Conservation (phyloP, 139 green algal genomes). For the Edaphochlamys debaryana region DNA sequence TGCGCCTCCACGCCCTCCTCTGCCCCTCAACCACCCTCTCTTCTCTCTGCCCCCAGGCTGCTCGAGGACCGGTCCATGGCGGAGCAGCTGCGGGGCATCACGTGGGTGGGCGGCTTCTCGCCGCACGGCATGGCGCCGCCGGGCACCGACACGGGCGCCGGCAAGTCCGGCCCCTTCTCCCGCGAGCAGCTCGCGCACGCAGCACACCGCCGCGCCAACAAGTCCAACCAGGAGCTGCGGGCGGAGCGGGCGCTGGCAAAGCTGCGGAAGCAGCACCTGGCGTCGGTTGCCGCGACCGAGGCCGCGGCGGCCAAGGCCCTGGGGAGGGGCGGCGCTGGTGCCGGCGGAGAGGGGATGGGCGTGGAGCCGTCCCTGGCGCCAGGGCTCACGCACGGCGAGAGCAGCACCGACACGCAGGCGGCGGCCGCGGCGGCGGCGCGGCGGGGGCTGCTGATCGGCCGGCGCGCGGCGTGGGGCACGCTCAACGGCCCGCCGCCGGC, state of each 20-base stretch:
- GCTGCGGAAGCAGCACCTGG: background rate
- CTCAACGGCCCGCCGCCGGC: background rate
- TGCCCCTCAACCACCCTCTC: no score
- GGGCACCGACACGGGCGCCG: slow-evolving; percentile 3
- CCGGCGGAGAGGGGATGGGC: background rate
- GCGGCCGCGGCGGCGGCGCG: background rate
- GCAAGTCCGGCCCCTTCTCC: slow-evolving; percentile 9
- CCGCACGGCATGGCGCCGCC: background rate
- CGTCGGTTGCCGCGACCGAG: no score
- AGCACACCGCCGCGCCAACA: background rate
- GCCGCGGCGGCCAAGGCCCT: no score
- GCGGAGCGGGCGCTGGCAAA: background rate
- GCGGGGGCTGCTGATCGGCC: background rate
- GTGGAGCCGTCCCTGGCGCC: background rate
- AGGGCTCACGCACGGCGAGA: background rate
- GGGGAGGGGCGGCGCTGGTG: background rate
- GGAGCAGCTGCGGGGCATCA: slow-evolving; percentile 46
- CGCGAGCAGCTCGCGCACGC: background rate
- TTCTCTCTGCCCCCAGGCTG: slow-evolving; percentile 18
- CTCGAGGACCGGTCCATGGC: slow-evolving; percentile 51
- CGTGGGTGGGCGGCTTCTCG: slow-evolving; percentile 34
- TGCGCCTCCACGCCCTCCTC: no score
- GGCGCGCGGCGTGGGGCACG: slow-evolving; percentile 21
- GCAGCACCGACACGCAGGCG: background rate
- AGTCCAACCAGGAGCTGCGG: background rate